These are phyloP conservation scores for Capronia americana DNA, from an alignment of 2,329 filamentous ascomycete genomes.

Conservation along the genomic window DNA sequence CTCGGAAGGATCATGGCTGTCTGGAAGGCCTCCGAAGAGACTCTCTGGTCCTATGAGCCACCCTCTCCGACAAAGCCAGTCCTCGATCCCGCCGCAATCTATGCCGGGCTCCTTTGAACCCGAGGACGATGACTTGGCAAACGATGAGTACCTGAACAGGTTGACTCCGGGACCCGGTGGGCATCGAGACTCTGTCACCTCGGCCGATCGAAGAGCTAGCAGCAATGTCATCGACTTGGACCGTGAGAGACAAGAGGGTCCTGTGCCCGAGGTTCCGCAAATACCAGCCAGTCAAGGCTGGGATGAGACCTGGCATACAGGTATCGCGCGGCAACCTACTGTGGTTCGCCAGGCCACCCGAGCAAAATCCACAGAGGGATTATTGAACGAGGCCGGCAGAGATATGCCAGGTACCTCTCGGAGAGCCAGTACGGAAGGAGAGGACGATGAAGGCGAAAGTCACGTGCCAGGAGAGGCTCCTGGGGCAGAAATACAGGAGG, in stretches of 20 bases:
- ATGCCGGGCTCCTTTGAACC: slow-evolving; percentile 38
- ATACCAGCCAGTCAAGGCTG: slow-evolving; percentile 37
- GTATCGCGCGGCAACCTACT: slow-evolving; percentile 64
- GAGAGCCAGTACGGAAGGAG: slow-evolving; percentile 45
- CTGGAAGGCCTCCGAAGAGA: slow-evolving; percentile 68
- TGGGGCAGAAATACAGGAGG: slow-evolving; percentile 28
- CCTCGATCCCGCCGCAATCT: slow-evolving; percentile 49
- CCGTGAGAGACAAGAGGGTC: slow-evolving; percentile 58
- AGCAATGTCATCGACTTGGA: slow-evolving; percentile 64
- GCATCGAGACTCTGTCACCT: slow-evolving; percentile 42
- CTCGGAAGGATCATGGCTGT: slow-evolving; percentile 95
- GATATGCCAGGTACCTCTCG: slow-evolving; percentile 42
- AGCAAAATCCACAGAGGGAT: slow-evolving; percentile 67
- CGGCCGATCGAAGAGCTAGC: slow-evolving; percentile 48
- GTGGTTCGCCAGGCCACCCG: slow-evolving; percentile 67
- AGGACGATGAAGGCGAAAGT: slow-evolving; percentile 39
- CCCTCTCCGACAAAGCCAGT: slow-evolving; percentile 56
- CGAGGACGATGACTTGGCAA: slow-evolving; percentile 66
- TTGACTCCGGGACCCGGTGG: slow-evolving; percentile 58
- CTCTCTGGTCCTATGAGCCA: slow-evolving; percentile 52
- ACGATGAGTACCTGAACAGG: slow-evolving; percentile 76
- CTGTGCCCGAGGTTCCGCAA: slow-evolving; percentile 38
- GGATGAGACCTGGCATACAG: slow-evolving; percentile 57
- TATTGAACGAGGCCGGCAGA: slow-evolving; percentile 60
- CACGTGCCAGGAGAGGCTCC: slow-evolving; percentile 37